A percentile compares a stretch with the other conserved stretches of the same genome.
These are phyloP conservation scores for Astrephomene gubernaculifera DNA, from an alignment of 139 green algal genomes.

Conservation along the genomic window DNA sequence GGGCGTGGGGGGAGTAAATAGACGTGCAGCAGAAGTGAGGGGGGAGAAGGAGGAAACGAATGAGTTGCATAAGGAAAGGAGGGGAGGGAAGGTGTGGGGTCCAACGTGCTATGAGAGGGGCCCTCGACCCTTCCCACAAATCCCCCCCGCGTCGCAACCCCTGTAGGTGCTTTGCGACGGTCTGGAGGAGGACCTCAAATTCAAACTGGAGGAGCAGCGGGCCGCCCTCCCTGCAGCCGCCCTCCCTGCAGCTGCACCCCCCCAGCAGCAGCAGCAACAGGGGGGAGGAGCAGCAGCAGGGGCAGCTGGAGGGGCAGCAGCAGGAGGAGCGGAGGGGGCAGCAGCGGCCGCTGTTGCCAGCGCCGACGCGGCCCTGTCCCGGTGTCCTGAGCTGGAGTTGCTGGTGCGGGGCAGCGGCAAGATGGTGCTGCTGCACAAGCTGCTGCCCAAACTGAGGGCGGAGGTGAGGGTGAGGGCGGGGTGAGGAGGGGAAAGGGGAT, in stretches of 20 bases:
- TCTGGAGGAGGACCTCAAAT: conserved; percentile 83
- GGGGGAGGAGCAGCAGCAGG: too few relatives aligned
- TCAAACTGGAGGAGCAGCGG: conserved; percentile 1
- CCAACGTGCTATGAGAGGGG: too few relatives aligned
- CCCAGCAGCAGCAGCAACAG: too few relatives aligned
- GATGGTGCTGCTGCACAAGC: conserved; percentile 86
- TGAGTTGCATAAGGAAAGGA: too few relatives aligned
- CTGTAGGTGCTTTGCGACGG: conserved; percentile 87
- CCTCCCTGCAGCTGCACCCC: too few relatives aligned
- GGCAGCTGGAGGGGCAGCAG: too few relatives aligned
- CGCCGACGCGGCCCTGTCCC: background rate
- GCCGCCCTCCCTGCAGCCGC: background rate
- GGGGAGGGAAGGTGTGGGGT: too few relatives aligned
- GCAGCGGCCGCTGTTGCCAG: conserved; percentile 1
- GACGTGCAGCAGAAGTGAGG: too few relatives aligned
- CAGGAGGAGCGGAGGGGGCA: too few relatives aligned
- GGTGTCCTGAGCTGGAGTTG: conserved; percentile 61
- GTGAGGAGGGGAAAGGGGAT: too few relatives aligned
- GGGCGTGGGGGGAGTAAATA: background rate
- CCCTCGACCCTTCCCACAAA: background rate
- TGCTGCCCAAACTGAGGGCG: conserved; percentile 83
- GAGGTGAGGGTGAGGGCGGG: conserved; percentile 69
- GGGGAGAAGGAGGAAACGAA: too few relatives aligned
- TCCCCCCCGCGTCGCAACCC: background rate
- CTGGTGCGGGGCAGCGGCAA: conserved; percentile 80